phyloP scores from a whole-genome alignment of 2,329 filamentous ascomycete genomes.

The Clonostachys sp. region DNA sequence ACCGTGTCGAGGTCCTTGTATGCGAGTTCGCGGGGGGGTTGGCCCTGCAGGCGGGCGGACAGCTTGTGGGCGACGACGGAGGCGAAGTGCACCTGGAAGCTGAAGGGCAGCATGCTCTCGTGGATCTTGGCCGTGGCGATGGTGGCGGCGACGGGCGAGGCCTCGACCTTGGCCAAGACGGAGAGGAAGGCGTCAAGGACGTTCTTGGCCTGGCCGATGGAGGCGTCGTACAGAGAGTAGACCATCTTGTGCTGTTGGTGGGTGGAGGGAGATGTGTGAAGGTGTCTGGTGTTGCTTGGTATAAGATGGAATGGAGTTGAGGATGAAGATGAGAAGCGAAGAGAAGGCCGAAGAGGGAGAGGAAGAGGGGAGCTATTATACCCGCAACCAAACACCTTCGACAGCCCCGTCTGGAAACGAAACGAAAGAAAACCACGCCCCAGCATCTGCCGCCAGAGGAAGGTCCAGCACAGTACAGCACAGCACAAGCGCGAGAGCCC shows the following conservation, averaged over 20 bases:
- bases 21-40: conserved; percentile 11
- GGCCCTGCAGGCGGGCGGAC: conserved; percentile 23
- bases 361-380: too few species aligned
- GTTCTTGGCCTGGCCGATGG: conserved; percentile 21
- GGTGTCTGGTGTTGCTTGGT: background rate
- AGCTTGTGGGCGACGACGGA: conserved; percentile 22
- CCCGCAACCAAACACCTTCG: too few species aligned
- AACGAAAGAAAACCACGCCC: too few species aligned
- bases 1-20: conserved; percentile 21
- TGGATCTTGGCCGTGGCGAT: conserved; percentile 24
- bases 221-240: conserved; percentile 35
- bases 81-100: conserved; percentile 29
- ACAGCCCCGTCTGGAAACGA: too few species aligned
- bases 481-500: too few species aligned
- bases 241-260: background rate
- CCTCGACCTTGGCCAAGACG: conserved; percentile 29
- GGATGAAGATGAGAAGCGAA: too few species aligned
- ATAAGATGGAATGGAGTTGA: background rate
- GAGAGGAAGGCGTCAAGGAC: conserved; percentile 20
- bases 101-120: conserved; percentile 37
- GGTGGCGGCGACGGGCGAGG: conserved; percentile 19
- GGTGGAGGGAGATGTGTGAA: background rate
- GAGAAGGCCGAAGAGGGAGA: too few species aligned
- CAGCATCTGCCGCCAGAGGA: too few species aligned
- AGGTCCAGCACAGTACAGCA: too few species aligned